A percentile compares a stretch with the other conserved stretches of the same genome.
Evolutionary conservation across 2,329 filamentous ascomycete genomes (phyloP).

Genomic region (Xylariaceae sp.): DNA sequence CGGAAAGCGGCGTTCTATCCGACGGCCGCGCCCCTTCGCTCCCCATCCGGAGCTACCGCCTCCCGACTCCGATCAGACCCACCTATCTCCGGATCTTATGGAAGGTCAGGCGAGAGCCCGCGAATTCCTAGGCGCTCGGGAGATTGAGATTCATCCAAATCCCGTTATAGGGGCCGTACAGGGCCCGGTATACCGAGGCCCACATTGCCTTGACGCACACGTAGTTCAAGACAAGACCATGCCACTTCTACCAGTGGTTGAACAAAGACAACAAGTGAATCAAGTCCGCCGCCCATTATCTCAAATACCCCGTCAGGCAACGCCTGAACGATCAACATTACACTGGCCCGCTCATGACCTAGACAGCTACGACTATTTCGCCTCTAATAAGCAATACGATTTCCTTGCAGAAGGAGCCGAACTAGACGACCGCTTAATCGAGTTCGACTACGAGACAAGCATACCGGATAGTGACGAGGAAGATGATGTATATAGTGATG

Average conservation of each 20-base stretch:
- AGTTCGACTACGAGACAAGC: constrained; percentile 20
- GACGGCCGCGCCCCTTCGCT: constrained; percentile 45
- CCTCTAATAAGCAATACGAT: neutral
- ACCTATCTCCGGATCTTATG: constrained; percentile 17
- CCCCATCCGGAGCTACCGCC: constrained; percentile 48
- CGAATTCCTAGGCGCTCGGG: constrained; percentile 35
- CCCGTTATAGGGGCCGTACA: constrained; percentile 53
- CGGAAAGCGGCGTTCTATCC: constrained; percentile 31
- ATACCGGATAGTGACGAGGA: constrained; percentile 14
- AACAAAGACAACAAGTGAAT: constrained; percentile 39
- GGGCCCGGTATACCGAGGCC: constrained; percentile 42
- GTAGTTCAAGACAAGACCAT: constrained; percentile 36
- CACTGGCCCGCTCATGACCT: neutral
- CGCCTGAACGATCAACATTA: no score
- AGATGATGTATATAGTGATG: constrained; percentile 11
- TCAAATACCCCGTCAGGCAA: neutral
- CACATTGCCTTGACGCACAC: constrained; percentile 49
- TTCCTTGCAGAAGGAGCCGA: constrained; percentile 21
- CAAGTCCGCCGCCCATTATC: neutral
- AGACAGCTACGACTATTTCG: neutral
- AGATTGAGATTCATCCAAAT: constrained; percentile 42
- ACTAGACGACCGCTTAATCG: constrained; percentile 17
- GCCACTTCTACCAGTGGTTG: constrained; percentile 43
- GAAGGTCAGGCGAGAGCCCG: constrained; percentile 27
- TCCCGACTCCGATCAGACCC: constrained; percentile 26